Percentiles rank a stretch among this genome's conserved stretches.
These are phyloP conservation scores for Trichomonas vaginalis DNA, from an alignment of 208 protist species.

Conservation along the genomic window DNA sequence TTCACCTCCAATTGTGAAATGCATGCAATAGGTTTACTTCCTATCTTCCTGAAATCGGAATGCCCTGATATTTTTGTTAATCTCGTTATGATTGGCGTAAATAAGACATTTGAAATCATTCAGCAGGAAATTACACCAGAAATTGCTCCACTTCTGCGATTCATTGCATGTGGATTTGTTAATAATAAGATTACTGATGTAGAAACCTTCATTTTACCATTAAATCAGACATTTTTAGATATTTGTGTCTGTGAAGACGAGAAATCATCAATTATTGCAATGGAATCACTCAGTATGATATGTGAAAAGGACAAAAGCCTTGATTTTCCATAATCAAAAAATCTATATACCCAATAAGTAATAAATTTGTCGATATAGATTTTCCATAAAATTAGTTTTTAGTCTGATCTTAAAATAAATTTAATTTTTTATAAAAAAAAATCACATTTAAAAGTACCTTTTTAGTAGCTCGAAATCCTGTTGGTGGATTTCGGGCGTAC, in stretches of 20 bases:
- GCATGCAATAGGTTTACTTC: not conserved
- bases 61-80: not conserved
- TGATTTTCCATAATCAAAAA: too few species aligned
- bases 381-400: too few species aligned
- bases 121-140: not conserved
- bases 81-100: not conserved
- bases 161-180: not conserved
- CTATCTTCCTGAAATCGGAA: not conserved
- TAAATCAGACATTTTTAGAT: not conserved
- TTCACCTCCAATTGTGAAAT: not conserved
- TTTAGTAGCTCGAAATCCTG: too few species aligned
- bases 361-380: too few species aligned
- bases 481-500: too few species aligned
- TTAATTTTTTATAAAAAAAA: too few species aligned
- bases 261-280: not conserved
- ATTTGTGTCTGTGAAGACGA: not conserved
- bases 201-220: not conserved
- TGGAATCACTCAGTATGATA: not conserved
- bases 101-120: not conserved
- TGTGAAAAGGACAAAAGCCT: not conserved
- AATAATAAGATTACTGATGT: not conserved
- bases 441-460: too few species aligned
- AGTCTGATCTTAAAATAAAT: too few species aligned
- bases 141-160: not conserved
- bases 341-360: too few species aligned